These are phyloP conservation scores for Debaryomyces maramus DNA, from an alignment of 805 yeast genomes.

Conservation along the genomic window DNA sequence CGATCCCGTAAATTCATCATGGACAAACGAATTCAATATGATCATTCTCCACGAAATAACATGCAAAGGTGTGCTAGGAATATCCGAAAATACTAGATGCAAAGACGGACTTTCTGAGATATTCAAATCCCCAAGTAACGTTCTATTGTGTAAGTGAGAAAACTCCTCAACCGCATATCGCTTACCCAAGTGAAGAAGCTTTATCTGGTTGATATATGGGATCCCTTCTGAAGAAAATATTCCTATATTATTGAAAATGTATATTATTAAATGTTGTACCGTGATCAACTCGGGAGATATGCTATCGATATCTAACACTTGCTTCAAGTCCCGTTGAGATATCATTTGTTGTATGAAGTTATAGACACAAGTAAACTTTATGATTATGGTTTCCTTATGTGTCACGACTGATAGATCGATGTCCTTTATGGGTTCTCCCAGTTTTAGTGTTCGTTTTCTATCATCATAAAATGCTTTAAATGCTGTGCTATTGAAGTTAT, in stretches of 20 bases:
- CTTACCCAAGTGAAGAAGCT: constrained; percentile 2
- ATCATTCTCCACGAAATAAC: neutral
- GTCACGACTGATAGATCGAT: neutral
- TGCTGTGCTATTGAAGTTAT: neutral
- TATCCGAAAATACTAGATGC: neutral
- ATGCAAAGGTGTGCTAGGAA: neutral
- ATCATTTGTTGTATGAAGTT: neutral
- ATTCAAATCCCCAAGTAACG: neutral
- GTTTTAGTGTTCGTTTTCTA: neutral
- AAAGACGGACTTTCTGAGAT: neutral
- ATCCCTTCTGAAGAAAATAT: neutral
- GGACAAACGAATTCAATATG: neutral
- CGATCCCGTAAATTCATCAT: neutral
- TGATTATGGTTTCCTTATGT: neutral
- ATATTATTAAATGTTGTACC: constrained; percentile 1
- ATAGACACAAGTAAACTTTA: neutral
- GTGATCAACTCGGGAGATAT: neutral
- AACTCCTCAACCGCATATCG: neutral
- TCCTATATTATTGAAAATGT: constrained; percentile 1
- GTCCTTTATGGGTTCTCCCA: neutral
- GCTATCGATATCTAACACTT: neutral
- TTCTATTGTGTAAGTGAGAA: neutral
- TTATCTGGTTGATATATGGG: constrained; percentile 3
- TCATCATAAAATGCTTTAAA: neutral
- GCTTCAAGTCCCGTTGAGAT: neutral